Evolutionary conservation across 73 alveolate species (phyloP), one percentile per base, ranked within the genome.

Genomic region (Diophrys appendiculata): DNA sequence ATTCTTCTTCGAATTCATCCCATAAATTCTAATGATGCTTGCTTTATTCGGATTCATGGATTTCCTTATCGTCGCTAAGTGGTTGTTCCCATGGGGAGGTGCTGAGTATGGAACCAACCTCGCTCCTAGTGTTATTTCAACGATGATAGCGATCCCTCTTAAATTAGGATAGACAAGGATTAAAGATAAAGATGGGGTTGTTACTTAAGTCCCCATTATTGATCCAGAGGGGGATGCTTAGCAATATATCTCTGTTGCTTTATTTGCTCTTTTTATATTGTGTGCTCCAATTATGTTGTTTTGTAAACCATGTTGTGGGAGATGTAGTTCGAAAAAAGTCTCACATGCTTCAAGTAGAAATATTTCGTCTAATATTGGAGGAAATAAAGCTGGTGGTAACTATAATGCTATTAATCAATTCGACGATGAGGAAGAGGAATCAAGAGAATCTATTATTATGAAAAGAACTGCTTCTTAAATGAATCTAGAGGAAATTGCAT

Each of bases 1-100:
- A 32, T 95, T 95, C 83, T 72, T 89, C 77, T 97, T 95, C 73
- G 99, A 97, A 85, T 96, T 95, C 78, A 79, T 97, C 32, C 99
- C 99, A n/a, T 95, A 97, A 87, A 72, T 97, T 31, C 88, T 95
- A 68, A 89, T 97, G 72, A 71, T 97, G 89, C 72, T 86, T 18
- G 82, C 91, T 65, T 75, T 97, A 32, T 97, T 97, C 78, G 99
- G 98, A 0, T 97, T 95, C 81, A 97, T 97, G 99, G 93, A 91
- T 54, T 69, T 90, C 27, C 70, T 97, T 86, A 92, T 97, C 68
- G 87, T 90, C 71, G 78, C 91, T 31, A 97, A 97, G 81, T 97
- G 99, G 99, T 65, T 84, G 30, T 82, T 91, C 29, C 94, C 91
- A 73, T 97, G 93, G 87, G 54, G 28, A n/a, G 32, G 28, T 11